Evolutionary conservation across 441 rosid genomes (phyloP), one percentile per base, ranked within the genome.

Genomic region (Croton setiger): DNA sequence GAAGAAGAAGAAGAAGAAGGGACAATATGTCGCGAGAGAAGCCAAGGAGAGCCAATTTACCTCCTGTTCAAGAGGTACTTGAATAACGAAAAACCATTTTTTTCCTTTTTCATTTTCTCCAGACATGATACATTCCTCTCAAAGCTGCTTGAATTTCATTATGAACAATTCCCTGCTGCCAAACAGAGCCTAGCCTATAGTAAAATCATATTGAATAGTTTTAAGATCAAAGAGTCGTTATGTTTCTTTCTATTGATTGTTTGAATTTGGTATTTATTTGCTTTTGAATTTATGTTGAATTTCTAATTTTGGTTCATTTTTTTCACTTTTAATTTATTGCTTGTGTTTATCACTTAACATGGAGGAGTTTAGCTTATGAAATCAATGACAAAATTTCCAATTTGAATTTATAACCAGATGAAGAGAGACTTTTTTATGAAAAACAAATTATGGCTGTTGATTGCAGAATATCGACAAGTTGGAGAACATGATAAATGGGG

Each of bases 391-490:
- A 45, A 14, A 45, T n/a, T 12, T 7, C 5, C 8, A 45, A 0
- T 21, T 20, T 7, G 10, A 14, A 17, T 12, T 41, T 11, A n/a
- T 37, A 6, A 65, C 33, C 12, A 27, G 56, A 65, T 35, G n/a
- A 37, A 36, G 36, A 7, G 17, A 31, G 15, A 10, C 43, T 39
- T 39, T 48, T 48, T 48, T 15, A 45, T 45, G 11, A 3, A 13
- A 52, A 39, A 23, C 47, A 57, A 7, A 5, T 17, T 23, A 36
- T 45, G 4, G 61, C 17, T 74, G 49, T 18, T 65, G 39, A 69
- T 63, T 62, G 82, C 82, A 95, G 96, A 91, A 86, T 74, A 82
- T 92, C 73, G 94, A 84, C 72, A 92, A 94, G 83, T 69, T 92
- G 79, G 81, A 80, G 86, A 90, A 94, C 76, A 83, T 80, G 74